Percentiles rank a stretch among this genome's conserved stretches.
Conservation (phyloP, 257 asterid genomes). For the Penstemon davidsonii region DNA sequence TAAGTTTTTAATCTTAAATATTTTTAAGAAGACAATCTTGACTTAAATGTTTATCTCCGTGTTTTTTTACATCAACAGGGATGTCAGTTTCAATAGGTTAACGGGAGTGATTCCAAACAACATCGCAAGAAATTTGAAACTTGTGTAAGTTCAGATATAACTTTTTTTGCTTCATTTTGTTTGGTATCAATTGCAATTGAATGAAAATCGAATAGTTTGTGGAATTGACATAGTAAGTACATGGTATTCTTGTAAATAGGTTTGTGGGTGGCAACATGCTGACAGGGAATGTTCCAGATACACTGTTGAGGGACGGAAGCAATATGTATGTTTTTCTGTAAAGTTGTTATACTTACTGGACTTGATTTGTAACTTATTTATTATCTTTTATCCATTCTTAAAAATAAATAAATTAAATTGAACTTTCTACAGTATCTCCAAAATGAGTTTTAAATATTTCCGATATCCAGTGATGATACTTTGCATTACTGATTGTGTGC, state of each 20-base stretch:
- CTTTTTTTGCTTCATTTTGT: background rate
- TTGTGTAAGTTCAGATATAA: constrained; percentile 53
- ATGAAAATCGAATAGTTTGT: too few species aligned
- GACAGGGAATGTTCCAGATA: constrained; percentile 64
- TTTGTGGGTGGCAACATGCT: constrained; percentile 63
- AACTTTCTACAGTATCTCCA: background rate
- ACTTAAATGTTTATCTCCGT: constrained; percentile 10
- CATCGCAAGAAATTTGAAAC: constrained; percentile 59
- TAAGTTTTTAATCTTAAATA: constrained; percentile 33
- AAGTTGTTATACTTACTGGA: background rate
- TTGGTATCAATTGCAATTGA: too few species aligned
- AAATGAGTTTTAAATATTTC: background rate
- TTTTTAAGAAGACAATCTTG: background rate
- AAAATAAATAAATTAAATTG: background rate
- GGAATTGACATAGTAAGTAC: background rate
- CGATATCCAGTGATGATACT: constrained; percentile 27
- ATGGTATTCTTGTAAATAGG: constrained; percentile 37
- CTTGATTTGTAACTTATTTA: too few species aligned
- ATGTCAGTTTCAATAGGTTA: constrained; percentile 76
- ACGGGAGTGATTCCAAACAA: constrained; percentile 55
- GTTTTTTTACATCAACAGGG: constrained; percentile 48
- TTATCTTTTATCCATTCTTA: too few species aligned
- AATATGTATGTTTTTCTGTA: constrained; percentile 50
- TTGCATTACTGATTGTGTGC: constrained; percentile 32
- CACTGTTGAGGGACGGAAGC: constrained; percentile 67